These are phyloP conservation scores for Draba incana DNA, from an alignment of 345 rosid genomes.

Conservation along the genomic window DNA sequence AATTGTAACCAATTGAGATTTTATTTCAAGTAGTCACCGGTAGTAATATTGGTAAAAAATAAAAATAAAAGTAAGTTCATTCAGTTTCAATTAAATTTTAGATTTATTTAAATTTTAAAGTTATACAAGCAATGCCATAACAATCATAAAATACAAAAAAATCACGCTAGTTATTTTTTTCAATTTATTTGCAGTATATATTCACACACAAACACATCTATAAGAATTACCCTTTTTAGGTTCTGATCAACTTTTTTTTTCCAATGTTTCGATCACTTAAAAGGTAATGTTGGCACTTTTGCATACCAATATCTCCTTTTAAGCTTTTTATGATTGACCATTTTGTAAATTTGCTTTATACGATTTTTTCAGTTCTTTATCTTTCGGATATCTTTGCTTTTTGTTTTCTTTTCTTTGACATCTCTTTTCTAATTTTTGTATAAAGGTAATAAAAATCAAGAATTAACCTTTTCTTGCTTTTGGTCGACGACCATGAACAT, in stretches of 20 bases:
- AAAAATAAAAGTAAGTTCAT: no score
- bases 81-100: no score
- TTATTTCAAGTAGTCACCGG: no score
- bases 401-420: slow-evolving; percentile 26
- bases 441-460: slow-evolving; percentile 27
- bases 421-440: slow-evolving; percentile 4
- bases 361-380: slow-evolving; percentile 7
- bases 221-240: slow-evolving; percentile 27
- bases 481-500: slow-evolving; percentile 33
- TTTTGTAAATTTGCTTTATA: slow-evolving; percentile 32
- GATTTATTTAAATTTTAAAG: not conserved
- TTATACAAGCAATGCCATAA: not conserved
- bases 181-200: not conserved
- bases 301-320: slow-evolving; percentile 28
- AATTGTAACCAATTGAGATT: no score
- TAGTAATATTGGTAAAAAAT: no score
- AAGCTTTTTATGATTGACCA: slow-evolving; percentile 29
- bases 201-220: not conserved
- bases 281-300: slow-evolving; percentile 39
- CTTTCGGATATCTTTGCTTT: slow-evolving; percentile 19
- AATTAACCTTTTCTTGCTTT: slow-evolving; percentile 23
- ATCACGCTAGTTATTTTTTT: not conserved
- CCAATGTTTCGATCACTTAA: slow-evolving; percentile 19
- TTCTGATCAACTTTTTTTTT: slow-evolving; percentile 2
- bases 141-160: no score